These are phyloP conservation scores for Colletotrichum australisinense DNA, from an alignment of 2,329 filamentous ascomycete genomes.

Conservation along the genomic window DNA sequence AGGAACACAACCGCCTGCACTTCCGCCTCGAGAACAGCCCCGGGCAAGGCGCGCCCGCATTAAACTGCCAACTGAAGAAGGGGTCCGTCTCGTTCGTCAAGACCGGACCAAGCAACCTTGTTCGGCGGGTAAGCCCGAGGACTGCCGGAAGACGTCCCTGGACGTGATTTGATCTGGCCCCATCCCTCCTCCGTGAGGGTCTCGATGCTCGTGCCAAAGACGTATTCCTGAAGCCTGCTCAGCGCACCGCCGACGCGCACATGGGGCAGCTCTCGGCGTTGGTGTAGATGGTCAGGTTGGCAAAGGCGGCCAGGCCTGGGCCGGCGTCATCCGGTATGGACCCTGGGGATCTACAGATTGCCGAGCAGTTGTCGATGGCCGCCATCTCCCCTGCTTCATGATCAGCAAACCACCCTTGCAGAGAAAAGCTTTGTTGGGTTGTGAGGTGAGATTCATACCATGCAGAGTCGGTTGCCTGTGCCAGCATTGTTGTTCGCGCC, in stretches of 20 bases:
- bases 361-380: slow-evolving; percentile 64
- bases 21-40: slow-evolving; percentile 24
- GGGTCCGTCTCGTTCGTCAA: slow-evolving; percentile 64
- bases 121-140: slow-evolving; percentile 48
- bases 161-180: slow-evolving; percentile 61
- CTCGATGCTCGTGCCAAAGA: slow-evolving; percentile 64
- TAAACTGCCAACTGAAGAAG: slow-evolving; percentile 66
- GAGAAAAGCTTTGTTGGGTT: no score
- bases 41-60: slow-evolving; percentile 39
- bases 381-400: slow-evolving; percentile 59
- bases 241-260: slow-evolving; percentile 67
- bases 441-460: slow-evolving; percentile 44
- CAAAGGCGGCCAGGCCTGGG: slow-evolving; percentile 58
- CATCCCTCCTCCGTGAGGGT: slow-evolving; percentile 59
- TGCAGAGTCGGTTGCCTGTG: slow-evolving; percentile 64
- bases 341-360: slow-evolving; percentile 56
- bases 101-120: slow-evolving; percentile 56
- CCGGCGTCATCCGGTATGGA: slow-evolving; percentile 53
- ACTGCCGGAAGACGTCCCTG: slow-evolving; percentile 58
- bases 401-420: not conserved
- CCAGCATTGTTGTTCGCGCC: slow-evolving; percentile 57
- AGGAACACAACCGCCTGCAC: slow-evolving; percentile 1
- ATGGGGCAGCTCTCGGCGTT: slow-evolving; percentile 69
- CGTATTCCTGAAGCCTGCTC: slow-evolving; percentile 65
- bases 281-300: slow-evolving; percentile 63